Evolutionary conservation across 352 stramenopile genomes (phyloP), one percentile per base, ranked within the genome.

Genomic region (Phytophthora macrochlamydospora): DNA sequence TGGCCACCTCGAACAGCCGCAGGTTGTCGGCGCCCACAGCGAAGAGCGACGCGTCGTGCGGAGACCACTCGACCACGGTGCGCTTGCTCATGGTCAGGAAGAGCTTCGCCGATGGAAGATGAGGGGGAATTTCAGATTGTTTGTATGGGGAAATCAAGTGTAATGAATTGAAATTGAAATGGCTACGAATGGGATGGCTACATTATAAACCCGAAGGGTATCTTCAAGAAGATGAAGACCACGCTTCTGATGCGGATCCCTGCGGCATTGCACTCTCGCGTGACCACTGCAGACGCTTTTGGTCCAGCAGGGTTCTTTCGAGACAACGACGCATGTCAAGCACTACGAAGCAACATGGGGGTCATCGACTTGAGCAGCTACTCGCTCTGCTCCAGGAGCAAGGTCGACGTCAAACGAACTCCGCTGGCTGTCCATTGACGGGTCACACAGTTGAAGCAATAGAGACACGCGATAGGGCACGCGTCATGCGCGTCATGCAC

Each of bases 1-100:
- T 81, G 13, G 68, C 83, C 38, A 78, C 85, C 72, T 96, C 86
- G 46, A 92, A 96, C n/a, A 96, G 65, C 33, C 85, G 87, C 63
- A 96, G 63, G 59, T 88, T 93, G 69, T 96, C 88, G 6, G 85
- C 71, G 43, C 88, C 88, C 28, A 93, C 88, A 2, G 88, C 88
- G 67, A 94, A 96, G 8, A 96, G 71, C 49, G 85, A 89, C 55
- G 84, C 71, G 63, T 96, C 85, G 46, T 96, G 83, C 12, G 88
- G 88, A 35, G 83, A 94, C 88, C 88, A 96, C 72, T 93, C 80
- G 43, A 96, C 85, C 40, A 94, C 67, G 66, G 85, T 92, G 46
- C 72, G 80, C 79, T 92, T 90, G 71, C 76, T 92, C 83, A 92
- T 92, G 60, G 30, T 51, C 35, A 51, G 29, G 44, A 44, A 42